phyloP scores from a whole-genome alignment of 371 early-diverging fungal species.

The Lichtheimia ornata region DNA sequence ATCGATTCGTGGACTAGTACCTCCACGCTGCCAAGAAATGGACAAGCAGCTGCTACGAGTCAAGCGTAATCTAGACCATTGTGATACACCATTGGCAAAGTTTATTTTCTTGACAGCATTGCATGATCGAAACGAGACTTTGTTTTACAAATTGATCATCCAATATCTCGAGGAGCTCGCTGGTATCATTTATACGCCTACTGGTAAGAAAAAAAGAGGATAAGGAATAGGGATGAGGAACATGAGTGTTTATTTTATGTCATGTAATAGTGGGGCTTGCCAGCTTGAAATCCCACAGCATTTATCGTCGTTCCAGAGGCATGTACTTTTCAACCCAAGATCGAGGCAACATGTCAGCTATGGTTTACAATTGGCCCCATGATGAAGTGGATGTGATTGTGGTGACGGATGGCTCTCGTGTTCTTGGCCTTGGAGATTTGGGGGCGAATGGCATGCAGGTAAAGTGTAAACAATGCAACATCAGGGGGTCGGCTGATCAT shows the following conservation, averaged over 20 bases:
- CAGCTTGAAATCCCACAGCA: slow-evolving; percentile 58
- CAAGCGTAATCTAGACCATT: slow-evolving; percentile 60
- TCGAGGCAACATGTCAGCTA: slow-evolving; percentile 61
- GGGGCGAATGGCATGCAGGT: slow-evolving; percentile 73
- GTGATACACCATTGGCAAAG: slow-evolving; percentile 58
- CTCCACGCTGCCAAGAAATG: slow-evolving; percentile 68
- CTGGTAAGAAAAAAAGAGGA: slow-evolving; percentile 27
- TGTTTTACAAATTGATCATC: slow-evolving; percentile 67
- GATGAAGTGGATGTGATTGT: slow-evolving; percentile 67
- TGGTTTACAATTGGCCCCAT: slow-evolving; percentile 62
- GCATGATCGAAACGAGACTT: slow-evolving; percentile 67
- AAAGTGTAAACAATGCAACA: background rate
- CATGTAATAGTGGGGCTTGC: slow-evolving; percentile 47
- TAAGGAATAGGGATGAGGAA: background rate
- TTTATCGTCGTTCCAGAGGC: slow-evolving; percentile 65
- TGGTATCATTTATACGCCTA: slow-evolving; percentile 52
- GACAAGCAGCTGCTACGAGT: slow-evolving; percentile 62
- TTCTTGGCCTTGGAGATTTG: slow-evolving; percentile 61
- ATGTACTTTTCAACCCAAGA: slow-evolving; percentile 67
- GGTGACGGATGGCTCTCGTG: slow-evolving; percentile 70
- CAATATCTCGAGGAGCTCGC: slow-evolving; percentile 56
- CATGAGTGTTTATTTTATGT: slow-evolving; percentile 6
- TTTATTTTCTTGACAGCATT: slow-evolving; percentile 53
- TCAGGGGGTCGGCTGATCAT: too few species aligned
- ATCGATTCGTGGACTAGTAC: slow-evolving; percentile 68